Evolutionary conservation across 2,329 filamentous ascomycete species (phyloP), one percentile per base, ranked within the genome.

Genomic region (Neopestalotiopsis rosae): DNA sequence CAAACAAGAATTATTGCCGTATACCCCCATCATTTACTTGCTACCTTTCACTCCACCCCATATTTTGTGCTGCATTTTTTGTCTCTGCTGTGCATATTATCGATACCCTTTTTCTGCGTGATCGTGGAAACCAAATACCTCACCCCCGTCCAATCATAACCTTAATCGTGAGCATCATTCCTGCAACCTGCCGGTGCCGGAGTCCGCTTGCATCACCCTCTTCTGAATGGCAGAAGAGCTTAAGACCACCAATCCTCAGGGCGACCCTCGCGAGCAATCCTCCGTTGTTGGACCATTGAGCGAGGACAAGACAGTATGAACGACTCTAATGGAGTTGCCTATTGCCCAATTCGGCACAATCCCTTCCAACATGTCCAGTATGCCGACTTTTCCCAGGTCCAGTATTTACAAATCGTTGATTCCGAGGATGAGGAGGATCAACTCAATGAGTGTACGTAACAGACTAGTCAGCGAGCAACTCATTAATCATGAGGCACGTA

Each of bases 1-100:
- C 69, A 66, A 69, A 67, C 45, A 68, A 34, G 30, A 40, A 30
- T 62, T 67, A 69, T 69, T 69, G 69, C 70, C 42, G 73, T 70
- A 70, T 67, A 75, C 73, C 71, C 70, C 71, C 65, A 69, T 69
- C 67, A 66, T 68, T 52, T 13, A 59, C 24, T 59, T 65, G 28
- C 38, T 45, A n/a, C 38, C 20, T 61, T 56, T 40, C 24, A 17
- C 10, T n/a, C 28, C 32, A 34, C 24, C 24, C 24, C 24, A 28
- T 28, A 28, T 28, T n/a, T 45, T 59, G 59, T 61, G 52, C 32
- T 58, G 45, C 45, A 28, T 49, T 52, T 52, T 52, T 62, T 40
- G 66, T 67, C 40, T 61, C 52, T 56, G 62, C 61, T 32, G 57
- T 20, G 57, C 68, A 42, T 61, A 24, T 65, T 65, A 38, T 59